Evolutionary conservation across 2,329 filamentous ascomycete genomes (phyloP).

Genomic region (Xylaria sp.): DNA sequence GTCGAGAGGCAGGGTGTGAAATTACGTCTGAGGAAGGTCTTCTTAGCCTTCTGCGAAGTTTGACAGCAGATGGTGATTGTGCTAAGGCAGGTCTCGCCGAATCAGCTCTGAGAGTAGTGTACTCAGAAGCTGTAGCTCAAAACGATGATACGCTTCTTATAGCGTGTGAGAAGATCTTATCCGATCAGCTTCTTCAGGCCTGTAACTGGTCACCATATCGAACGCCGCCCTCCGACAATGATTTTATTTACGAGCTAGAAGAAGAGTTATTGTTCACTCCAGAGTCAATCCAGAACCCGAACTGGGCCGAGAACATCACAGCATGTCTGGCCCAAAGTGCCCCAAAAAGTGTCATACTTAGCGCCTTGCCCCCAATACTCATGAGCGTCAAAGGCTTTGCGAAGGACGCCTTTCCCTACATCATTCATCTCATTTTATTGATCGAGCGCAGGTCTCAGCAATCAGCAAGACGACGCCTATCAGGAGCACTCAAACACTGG

Average conservation of each 20-base stretch:
- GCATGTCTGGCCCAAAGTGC: slow-evolving; percentile 70
- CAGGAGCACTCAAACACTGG: slow-evolving; percentile 72
- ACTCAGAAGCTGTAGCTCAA: slow-evolving; percentile 63
- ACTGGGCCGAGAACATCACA: slow-evolving; percentile 73
- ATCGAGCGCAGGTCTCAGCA: slow-evolving; percentile 73
- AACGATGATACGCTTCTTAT: slow-evolving; percentile 61
- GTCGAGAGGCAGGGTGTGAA: slow-evolving; percentile 58
- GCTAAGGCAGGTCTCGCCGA: slow-evolving; percentile 69
- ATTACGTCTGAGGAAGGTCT: slow-evolving; percentile 72
- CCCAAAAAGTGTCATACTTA: slow-evolving; percentile 73
- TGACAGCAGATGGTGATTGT: slow-evolving; percentile 69
- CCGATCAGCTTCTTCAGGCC: slow-evolving; percentile 62
- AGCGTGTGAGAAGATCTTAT: slow-evolving; percentile 64
- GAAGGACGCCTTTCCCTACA: slow-evolving; percentile 79
- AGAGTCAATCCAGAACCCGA: slow-evolving; percentile 56
- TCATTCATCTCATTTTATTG: slow-evolving; percentile 83
- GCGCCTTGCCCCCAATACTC: slow-evolving; percentile 74
- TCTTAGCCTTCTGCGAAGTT: slow-evolving; percentile 68
- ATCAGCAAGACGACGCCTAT: slow-evolving; percentile 70
- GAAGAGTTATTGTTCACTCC: slow-evolving; percentile 52
- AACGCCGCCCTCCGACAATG: slow-evolving; percentile 65
- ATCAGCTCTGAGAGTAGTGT: slow-evolving; percentile 66
- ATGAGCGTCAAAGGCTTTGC: slow-evolving; percentile 75
- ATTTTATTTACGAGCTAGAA: slow-evolving; percentile 41
- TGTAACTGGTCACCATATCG: slow-evolving; percentile 68